These are phyloP conservation scores for Apiospora saccharicola DNA, from an alignment of 2,329 filamentous ascomycete genomes.

Conservation along the genomic window DNA sequence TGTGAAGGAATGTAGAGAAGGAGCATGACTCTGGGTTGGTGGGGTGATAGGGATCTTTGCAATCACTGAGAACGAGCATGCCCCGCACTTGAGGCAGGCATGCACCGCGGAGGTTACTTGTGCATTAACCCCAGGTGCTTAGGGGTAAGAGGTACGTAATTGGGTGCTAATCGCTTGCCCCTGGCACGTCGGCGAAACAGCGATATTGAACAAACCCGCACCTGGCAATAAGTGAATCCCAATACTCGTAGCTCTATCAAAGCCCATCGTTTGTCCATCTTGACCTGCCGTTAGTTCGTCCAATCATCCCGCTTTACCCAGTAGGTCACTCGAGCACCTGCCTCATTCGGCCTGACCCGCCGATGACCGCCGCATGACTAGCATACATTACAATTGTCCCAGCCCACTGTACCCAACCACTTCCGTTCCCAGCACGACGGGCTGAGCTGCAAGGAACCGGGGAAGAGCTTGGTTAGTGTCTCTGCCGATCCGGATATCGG, in stretches of 20 bases:
- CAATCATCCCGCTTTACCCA: background rate
- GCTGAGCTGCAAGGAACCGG: conserved; percentile 19
- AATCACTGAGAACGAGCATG: background rate
- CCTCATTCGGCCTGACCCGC: background rate
- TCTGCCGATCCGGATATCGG: conserved; percentile 10
- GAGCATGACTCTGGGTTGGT: background rate
- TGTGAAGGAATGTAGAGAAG: background rate
- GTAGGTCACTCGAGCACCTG: background rate
- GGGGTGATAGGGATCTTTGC: background rate
- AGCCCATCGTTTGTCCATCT: background rate
- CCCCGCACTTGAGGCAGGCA: background rate
- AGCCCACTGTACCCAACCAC: background rate
- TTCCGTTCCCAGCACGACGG: background rate
- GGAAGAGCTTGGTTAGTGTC: background rate
- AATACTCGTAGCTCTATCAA: background rate
- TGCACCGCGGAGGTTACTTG: background rate
- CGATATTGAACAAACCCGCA: background rate
- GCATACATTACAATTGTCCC: background rate
- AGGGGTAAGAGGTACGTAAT: too few relatives aligned
- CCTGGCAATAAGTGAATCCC: background rate
- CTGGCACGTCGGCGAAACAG: background rate
- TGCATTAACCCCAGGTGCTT: background rate
- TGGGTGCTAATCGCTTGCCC: background rate
- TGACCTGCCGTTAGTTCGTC: background rate
- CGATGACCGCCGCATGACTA: conserved; percentile 10